Conservation (phyloP, 305 asterid species). For the Fraxinus greggii region DNA sequence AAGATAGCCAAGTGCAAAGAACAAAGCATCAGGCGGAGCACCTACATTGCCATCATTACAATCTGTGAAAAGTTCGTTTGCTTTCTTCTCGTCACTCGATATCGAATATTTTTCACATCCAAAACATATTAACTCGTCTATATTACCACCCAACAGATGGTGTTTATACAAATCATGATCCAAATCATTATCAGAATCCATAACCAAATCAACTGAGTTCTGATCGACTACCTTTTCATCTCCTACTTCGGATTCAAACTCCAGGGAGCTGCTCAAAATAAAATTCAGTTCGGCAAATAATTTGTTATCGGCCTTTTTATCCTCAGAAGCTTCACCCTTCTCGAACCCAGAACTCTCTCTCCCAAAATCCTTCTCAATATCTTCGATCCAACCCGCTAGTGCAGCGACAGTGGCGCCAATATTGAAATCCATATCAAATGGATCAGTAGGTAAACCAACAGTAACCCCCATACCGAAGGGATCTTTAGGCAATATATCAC, state of each 20-base stretch:
- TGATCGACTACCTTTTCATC: constrained; percentile 24
- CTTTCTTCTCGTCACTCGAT: background rate
- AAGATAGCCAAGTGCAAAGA: constrained; percentile 55
- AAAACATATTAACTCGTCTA: constrained; percentile 43
- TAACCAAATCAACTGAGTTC: constrained; percentile 15
- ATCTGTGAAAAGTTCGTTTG: constrained; percentile 23
- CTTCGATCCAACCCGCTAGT: constrained; percentile 46
- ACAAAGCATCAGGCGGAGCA: constrained; percentile 54
- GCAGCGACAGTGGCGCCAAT: constrained; percentile 39
- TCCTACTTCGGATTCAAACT: constrained; percentile 35
- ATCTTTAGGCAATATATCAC: constrained; percentile 50
- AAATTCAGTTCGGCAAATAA: constrained; percentile 39
- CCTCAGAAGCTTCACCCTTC: constrained; percentile 32
- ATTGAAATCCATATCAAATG: constrained; percentile 57
- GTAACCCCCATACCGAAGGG: constrained; percentile 36
- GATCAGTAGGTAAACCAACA: constrained; percentile 57
- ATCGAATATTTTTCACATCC: constrained; percentile 45
- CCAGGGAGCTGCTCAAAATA: constrained; percentile 36
- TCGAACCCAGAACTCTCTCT: constrained; percentile 34
- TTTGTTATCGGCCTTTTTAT: constrained; percentile 21
- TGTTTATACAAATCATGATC: constrained; percentile 30
- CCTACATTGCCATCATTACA: constrained; percentile 31
- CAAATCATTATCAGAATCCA: background rate
- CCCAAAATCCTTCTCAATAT: constrained; percentile 34
- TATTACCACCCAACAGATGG: constrained; percentile 23